Evolutionary conservation across 192 early-diverging fungal species (phyloP).

Genomic region (Rhizophlyctis rosea): DNA sequence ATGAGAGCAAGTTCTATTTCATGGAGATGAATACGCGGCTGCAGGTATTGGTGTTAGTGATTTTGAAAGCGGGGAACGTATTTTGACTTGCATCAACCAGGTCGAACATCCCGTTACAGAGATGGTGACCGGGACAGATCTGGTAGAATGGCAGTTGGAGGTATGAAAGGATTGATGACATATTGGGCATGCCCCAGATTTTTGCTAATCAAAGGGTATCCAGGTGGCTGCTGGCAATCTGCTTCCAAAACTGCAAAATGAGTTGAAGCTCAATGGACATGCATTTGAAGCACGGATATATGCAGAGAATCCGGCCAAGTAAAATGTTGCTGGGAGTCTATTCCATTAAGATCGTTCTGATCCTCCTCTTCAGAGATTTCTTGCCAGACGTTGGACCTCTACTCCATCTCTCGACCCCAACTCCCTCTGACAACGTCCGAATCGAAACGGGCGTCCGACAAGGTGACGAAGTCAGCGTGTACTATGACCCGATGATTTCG

Average conservation of each 20-base stretch:
- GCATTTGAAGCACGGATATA: conserved; percentile 98
- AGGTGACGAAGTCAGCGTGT: conserved; percentile 87
- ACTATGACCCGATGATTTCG: conserved; percentile 96
- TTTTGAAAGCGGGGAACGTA: not conserved
- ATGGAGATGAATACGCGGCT: conserved; percentile 98
- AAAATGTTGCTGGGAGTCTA: not conserved
- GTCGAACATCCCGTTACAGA: conserved; percentile 98
- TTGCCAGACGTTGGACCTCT: conserved; percentile 92
- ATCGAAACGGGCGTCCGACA: conserved; percentile 90
- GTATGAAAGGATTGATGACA: conserved; percentile 19
- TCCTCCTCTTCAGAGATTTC: conserved; percentile 60
- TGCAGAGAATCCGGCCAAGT: conserved; percentile 89
- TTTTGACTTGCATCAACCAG: not conserved
- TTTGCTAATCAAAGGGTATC: conserved; percentile 3
- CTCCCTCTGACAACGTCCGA: conserved; percentile 60
- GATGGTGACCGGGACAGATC: conserved; percentile 89
- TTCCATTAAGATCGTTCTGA: not conserved
- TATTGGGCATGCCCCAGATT: not conserved
- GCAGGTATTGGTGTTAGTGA: conserved; percentile 31
- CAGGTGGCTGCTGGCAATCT: conserved; percentile 85
- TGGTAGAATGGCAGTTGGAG: conserved; percentile 94
- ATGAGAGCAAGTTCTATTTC: conserved; percentile 86
- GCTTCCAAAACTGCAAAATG: conserved; percentile 69
- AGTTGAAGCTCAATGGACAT: conserved; percentile 73
- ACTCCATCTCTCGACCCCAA: conserved; percentile 64